Evolutionary conservation across 2,329 filamentous ascomycete species (phyloP), one percentile per base, ranked within the genome.

Genomic region (Aureobasidium subglaciale): DNA sequence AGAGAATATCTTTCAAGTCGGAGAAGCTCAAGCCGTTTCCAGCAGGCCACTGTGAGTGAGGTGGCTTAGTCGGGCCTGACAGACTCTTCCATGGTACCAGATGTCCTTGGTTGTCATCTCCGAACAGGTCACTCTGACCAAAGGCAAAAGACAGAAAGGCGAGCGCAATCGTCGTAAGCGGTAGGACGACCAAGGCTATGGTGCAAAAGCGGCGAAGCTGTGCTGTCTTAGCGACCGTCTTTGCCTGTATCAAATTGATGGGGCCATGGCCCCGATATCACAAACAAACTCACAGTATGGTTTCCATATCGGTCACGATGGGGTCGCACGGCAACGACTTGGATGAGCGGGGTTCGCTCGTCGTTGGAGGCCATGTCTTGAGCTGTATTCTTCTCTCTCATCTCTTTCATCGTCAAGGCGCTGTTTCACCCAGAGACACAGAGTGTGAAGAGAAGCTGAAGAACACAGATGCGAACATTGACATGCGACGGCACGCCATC

Each of bases 201-300:
- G 82, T 86, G 67, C 83, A 88, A 68, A 86, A 82, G 57, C 84
- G 81, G 49, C 85, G 83, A 42, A 84, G 67, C 68, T 70, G 46
- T 27, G 16, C 20, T n/a, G 32, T 41, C 8, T 56, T 5, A 48
- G 42, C 18, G 4, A 20, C 10, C 20, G 27, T 49, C 15, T 32
- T 52, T 52, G 35, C 25, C 6, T 32, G n/a, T 22, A 32, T 32
- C 42, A n/a, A 29, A 15, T 30, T 35, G 34, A 29, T 10, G 13
- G 8, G 27, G 16, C 10, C 42, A 22, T 24, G 7, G n/a, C 16
- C 24, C 8, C 6, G 18, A 15, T 18, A 15, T 7, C 10, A 16
- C 24, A 35, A 34, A n/a, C n/a, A n/a, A 30, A 43, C 59, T 55
- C 37, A 60, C 59, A 25, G 78, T 79, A 61, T 79, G 75, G 62